These are phyloP conservation scores for Clarkia xantiana DNA, from an alignment of 345 rosid genomes.

Conservation along the genomic window DNA sequence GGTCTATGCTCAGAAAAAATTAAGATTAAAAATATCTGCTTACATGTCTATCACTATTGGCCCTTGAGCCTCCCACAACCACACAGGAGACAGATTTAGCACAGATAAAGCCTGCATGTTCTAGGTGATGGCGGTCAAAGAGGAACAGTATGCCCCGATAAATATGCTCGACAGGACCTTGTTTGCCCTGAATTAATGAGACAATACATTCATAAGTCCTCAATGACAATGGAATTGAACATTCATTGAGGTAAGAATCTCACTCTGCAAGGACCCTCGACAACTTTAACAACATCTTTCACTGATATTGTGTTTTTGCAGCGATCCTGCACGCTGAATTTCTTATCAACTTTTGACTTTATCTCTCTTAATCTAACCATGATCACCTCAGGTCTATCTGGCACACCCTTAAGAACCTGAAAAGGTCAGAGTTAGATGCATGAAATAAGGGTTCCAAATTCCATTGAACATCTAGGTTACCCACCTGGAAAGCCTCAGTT, in stretches of 20 bases:
- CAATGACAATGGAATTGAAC: not conserved
- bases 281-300: conserved; percentile 66
- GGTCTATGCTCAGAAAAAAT: too few species aligned
- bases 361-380: conserved; percentile 87
- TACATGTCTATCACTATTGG: conserved; percentile 61
- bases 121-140: conserved; percentile 83
- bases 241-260: conserved; percentile 15
- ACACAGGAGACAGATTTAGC: conserved; percentile 57
- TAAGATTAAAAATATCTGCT: conserved; percentile 6
- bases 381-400: conserved; percentile 78
- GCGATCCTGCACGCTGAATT: conserved; percentile 54
- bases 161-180: conserved; percentile 91
- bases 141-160: conserved; percentile 60
- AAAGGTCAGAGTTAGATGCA: not conserved
- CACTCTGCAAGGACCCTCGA: conserved; percentile 88
- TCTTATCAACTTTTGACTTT: conserved; percentile 78
- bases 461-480: not conserved
- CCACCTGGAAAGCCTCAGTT: conserved; percentile 90
- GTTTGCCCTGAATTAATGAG: conserved; percentile 48
- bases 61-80: conserved; percentile 76
- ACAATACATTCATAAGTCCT: not conserved
- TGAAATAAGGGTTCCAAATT: not conserved
- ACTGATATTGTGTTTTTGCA: conserved; percentile 50
- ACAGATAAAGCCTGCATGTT: conserved; percentile 95
- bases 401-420: conserved; percentile 86